Base-by-base conservation (phyloP, 352 stramenopile species). In the Lagenidium sp. region DNA sequence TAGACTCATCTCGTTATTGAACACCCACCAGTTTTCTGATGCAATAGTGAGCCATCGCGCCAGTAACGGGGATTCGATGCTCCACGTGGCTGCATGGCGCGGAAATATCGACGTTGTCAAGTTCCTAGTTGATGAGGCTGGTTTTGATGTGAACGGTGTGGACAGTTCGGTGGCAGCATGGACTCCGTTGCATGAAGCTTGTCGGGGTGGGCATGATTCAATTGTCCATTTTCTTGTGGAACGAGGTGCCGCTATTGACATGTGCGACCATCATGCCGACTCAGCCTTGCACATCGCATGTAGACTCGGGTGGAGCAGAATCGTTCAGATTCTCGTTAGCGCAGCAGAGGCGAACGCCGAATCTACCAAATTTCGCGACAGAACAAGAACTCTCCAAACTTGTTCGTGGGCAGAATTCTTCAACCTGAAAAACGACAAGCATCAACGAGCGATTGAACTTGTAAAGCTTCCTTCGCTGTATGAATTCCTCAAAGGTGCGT, bases 121-220 rank as follows among this genome's bases (percentile, higher is more conserved):
- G 30, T 36, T 49, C 6, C 36, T 60, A 13, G 26, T 78, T 6
- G 36, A 37, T 4, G 52, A 60, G 0, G 43, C 75, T 35, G 50
- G 55, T 8, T 49, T 36, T 4, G 62, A 80, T 18, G 66, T 75
- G 13, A 79, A 85, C 40, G 20, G 59, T 1, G 47, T 76, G 1
- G 72, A 85, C 44, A 80, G 57, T 30, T 76, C 38, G 4, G 54
- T 66, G 7, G 69, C 50, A 12, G 58, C 40, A 18, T 66, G 38
- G 16, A 79, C 68, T 6, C 60, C 73, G 11, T 51, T 86, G 4
- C 73, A 85, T 24, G 73, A 83, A 50, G 77, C 69, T 11, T 72
- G 66, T 51, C 55, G 57, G n/a, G 60, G 51, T 6, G 73, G 73
- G 6, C 59, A 84, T 25, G 39, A 44, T 1, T 16, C 47, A 8